phyloP scores from a whole-genome alignment of 441 rosid genomes.

The Kokia cookei region DNA sequence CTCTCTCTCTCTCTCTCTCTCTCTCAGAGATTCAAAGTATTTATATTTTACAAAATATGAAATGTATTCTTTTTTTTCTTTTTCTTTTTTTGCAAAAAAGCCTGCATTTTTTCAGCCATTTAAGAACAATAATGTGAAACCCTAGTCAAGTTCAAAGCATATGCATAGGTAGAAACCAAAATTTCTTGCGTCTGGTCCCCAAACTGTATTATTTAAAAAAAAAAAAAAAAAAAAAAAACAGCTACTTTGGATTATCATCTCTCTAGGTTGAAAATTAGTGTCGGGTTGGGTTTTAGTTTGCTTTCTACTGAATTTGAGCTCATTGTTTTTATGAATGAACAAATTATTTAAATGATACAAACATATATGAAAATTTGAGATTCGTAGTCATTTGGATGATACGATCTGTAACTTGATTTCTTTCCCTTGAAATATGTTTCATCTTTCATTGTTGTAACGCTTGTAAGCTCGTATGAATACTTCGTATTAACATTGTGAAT shows the following conservation, averaged over 20 bases:
- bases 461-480: too few relatives aligned
- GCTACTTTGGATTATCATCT: not conserved
- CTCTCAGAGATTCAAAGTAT: too few relatives aligned
- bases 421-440: too few relatives aligned
- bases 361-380: too few relatives aligned
- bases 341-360: too few relatives aligned
- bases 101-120: conserved; percentile 2
- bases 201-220: not conserved
- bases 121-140: not conserved
- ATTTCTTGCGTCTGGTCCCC: conserved; percentile 12
- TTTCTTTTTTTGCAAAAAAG: not conserved
- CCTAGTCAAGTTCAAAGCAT: not conserved
- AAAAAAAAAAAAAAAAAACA: not conserved
- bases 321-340: too few relatives aligned
- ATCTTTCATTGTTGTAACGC: too few relatives aligned
- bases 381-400: too few relatives aligned
- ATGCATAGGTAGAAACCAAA: not conserved
- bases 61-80: not conserved
- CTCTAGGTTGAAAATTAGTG: not conserved
- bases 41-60: not conserved
- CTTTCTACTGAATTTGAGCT: too few relatives aligned
- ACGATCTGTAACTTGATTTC: too few relatives aligned
- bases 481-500: too few relatives aligned
- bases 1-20: not conserved
- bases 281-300: too few relatives aligned